Percentiles rank a stretch among this genome's conserved stretches.
Evolutionary conservation across 768 basidiomycete species (phyloP).

Genomic region (Floccularia luteovirens): DNA sequence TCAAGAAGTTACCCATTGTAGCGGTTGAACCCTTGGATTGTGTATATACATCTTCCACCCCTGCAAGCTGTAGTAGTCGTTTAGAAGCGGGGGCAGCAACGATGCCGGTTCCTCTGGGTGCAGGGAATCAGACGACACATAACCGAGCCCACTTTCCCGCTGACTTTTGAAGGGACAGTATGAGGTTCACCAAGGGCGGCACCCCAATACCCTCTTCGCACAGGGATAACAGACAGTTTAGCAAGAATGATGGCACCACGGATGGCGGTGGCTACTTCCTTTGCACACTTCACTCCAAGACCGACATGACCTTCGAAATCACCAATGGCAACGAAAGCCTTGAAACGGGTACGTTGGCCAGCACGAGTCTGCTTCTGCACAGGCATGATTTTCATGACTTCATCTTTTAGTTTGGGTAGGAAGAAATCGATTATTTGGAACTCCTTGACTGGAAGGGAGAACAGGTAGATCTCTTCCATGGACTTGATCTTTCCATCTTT

Average conservation of each 20-base stretch:
- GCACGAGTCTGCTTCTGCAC: constrained; percentile 99
- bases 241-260: constrained; percentile 99
- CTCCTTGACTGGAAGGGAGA: constrained; percentile 99
- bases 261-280: constrained; percentile 99
- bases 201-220: constrained; percentile 99
- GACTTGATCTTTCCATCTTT: constrained; percentile 99
- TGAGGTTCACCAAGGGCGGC: constrained; percentile 98
- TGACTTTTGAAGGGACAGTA: constrained; percentile 97
- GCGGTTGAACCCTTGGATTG: constrained; percentile 98
- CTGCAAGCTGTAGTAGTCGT: constrained; percentile 94
- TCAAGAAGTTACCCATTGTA: constrained; percentile 98
- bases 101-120: constrained; percentile 97
- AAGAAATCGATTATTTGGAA: constrained; percentile 99
- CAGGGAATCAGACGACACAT: constrained; percentile 99
- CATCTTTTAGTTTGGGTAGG: constrained; percentile 98
- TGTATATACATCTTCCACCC: constrained; percentile 96
- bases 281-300: constrained; percentile 98
- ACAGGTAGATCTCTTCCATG: constrained; percentile 99
- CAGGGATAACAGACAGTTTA: constrained; percentile 96
- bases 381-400: constrained; percentile 99
- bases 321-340: constrained; percentile 99
- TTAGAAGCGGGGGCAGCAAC: constrained; percentile 98
- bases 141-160: constrained; percentile 97
- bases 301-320: constrained; percentile 99
- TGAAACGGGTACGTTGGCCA: constrained; percentile 99